Percentiles rank a stretch among this genome's conserved stretches.
These are phyloP conservation scores for Lachnellula suecica DNA, from an alignment of 2,329 filamentous ascomycete species.

Conservation along the genomic window DNA sequence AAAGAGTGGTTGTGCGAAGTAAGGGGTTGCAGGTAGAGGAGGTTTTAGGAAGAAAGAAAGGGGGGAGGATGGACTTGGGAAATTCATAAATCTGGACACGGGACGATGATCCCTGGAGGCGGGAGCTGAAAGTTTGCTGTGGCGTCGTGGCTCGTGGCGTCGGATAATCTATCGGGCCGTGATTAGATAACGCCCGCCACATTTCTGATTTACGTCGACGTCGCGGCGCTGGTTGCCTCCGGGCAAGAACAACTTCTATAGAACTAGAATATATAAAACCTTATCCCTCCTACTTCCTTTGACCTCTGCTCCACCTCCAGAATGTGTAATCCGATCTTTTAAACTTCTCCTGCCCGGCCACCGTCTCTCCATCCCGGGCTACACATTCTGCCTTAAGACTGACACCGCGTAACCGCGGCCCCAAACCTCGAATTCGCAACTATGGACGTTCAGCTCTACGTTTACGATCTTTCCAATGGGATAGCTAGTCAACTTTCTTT, in stretches of 20 bases:
- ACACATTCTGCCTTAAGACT: neutral
- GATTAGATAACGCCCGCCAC: neutral
- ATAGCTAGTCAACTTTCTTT: constrained; percentile 49
- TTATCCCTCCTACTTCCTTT: neutral
- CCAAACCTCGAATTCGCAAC: constrained; percentile 6
- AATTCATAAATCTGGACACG: constrained; percentile 7
- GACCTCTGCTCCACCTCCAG: neutral
- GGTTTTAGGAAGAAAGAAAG: constrained; percentile 4
- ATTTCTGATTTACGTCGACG: neutral
- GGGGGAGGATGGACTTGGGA: constrained; percentile 9
- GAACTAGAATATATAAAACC: neutral
- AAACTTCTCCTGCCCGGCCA: neutral
- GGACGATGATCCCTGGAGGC: neutral
- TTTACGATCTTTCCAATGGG: constrained; percentile 72
- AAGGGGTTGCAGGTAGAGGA: neutral
- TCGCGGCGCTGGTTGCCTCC: neutral
- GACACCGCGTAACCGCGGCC: no score
- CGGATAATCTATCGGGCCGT: no score
- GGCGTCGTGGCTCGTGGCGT: constrained; percentile 3
- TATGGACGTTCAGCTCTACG: constrained; percentile 76
- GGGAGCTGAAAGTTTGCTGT: neutral
- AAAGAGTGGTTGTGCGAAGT: neutral
- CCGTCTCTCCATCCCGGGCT: constrained; percentile 1
- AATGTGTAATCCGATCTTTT: neutral
- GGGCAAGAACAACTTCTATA: neutral